A percentile compares a stretch with the other conserved stretches of the same genome.
These are phyloP conservation scores for Polytrichum formosum DNA, from an alignment of 225 moss, liverwort and hornwort species.

Conservation along the genomic window DNA sequence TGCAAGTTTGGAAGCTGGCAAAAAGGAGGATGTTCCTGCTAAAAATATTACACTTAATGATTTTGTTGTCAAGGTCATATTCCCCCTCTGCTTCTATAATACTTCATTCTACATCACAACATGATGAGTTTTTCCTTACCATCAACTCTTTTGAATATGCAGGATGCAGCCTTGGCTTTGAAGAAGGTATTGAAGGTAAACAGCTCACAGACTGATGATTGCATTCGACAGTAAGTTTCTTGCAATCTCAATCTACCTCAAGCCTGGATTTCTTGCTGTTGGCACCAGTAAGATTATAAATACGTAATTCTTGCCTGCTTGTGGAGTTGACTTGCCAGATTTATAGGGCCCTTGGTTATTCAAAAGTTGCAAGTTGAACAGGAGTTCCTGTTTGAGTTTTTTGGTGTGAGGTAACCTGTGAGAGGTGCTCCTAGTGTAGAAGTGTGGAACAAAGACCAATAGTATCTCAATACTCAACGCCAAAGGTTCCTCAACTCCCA, in stretches of 20 bases:
- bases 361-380: too few relatives aligned
- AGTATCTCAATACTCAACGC: too few relatives aligned
- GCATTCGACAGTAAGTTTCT: constrained; percentile 65
- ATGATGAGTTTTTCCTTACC: too few relatives aligned
- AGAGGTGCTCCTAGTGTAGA: too few relatives aligned
- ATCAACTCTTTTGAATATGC: constrained; percentile 7
- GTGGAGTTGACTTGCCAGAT: too few relatives aligned
- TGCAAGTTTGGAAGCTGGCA: constrained; percentile 60
- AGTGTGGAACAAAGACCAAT: too few relatives aligned
- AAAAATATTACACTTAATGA: constrained; percentile 82
- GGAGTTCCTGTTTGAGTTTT: too few relatives aligned
- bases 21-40: constrained; percentile 45
- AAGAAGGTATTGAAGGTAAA: constrained; percentile 85
- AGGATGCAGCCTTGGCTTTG: constrained; percentile 83
- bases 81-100: background rate
- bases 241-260: constrained; percentile 74
- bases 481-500: too few relatives aligned
- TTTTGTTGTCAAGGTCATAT: constrained; percentile 79
- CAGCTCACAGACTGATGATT: constrained; percentile 86
- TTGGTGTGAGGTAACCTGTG: too few relatives aligned
- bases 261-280: constrained; percentile 78
- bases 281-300: constrained; percentile 55
- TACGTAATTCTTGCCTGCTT: too few relatives aligned
- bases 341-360: too few relatives aligned
- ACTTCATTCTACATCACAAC: too few relatives aligned